Evolutionary conservation across 2,329 filamentous ascomycete genomes (phyloP).

Genomic region (Nannizziopsis arthrosporioides): DNA sequence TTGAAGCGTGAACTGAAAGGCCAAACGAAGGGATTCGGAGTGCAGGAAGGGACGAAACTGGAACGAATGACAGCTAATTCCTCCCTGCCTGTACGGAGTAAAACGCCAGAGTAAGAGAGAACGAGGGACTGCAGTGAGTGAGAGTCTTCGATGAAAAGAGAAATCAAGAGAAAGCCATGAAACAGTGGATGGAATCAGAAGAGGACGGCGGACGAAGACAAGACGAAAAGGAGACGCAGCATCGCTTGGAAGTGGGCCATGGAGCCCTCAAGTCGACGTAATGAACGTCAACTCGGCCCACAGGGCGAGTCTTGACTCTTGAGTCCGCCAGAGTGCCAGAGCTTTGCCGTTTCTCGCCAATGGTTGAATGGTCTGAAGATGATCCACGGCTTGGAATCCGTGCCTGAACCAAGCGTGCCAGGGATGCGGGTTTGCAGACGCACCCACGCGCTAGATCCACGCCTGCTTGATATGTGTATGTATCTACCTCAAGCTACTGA

Average conservation of each 20-base stretch:
- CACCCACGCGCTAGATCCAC: too few relatives aligned
- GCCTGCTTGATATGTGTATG: too few relatives aligned
- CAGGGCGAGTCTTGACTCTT: too few relatives aligned
- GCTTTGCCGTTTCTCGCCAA: too few relatives aligned
- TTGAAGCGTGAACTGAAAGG: constrained; percentile 14
- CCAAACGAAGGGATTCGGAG: constrained; percentile 18
- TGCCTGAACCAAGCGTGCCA: too few relatives aligned
- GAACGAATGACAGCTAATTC: constrained; percentile 18
- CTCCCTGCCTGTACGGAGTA: constrained; percentile 3
- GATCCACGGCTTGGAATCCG: too few relatives aligned
- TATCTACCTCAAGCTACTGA: too few relatives aligned
- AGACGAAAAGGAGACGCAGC: not conserved
- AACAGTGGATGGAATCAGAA: constrained; percentile 3
- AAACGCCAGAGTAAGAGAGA: not conserved
- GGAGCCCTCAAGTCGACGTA: constrained; percentile 3
- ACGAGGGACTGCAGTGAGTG: not conserved
- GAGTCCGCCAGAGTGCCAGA: too few relatives aligned
- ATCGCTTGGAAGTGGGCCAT: constrained; percentile 3
- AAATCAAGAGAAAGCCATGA: not conserved
- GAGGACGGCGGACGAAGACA: constrained; percentile 11
- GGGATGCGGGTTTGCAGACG: too few relatives aligned
- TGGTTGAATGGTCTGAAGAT: too few relatives aligned
- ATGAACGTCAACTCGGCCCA: not conserved
- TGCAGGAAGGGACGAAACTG: constrained; percentile 18
- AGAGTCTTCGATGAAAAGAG: not conserved